Evolutionary conservation across 2,329 filamentous ascomycete genomes (phyloP).

Genomic region (Neonectria neomacrospora): DNA sequence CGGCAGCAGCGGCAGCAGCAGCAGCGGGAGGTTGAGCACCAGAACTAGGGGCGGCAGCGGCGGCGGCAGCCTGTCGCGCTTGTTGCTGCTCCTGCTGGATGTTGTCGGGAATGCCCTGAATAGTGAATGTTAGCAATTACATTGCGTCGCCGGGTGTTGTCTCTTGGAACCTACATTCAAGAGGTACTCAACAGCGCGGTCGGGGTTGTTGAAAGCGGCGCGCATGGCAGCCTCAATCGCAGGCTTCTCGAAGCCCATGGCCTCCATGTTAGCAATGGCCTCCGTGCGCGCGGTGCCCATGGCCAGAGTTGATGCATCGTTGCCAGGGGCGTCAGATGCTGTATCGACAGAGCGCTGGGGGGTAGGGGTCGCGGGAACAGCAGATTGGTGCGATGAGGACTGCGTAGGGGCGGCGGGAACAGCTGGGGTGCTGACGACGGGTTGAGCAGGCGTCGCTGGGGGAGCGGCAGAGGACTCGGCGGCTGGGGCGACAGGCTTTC

Average conservation of each 20-base stretch:
- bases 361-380: slow-evolving; percentile 64
- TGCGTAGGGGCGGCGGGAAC: slow-evolving; percentile 57
- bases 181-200: slow-evolving; percentile 96
- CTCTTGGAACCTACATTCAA: slow-evolving; percentile 72
- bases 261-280: slow-evolving; percentile 92
- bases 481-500: slow-evolving; percentile 74
- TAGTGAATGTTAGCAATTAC: slow-evolving; percentile 23
- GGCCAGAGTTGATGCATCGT: slow-evolving; percentile 78
- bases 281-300: slow-evolving; percentile 85
- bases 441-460: slow-evolving; percentile 65
- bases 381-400: slow-evolving; percentile 58
- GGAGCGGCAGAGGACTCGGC: slow-evolving; percentile 69
- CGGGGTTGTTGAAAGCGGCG: slow-evolving; percentile 95
- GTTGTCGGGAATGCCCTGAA: slow-evolving; percentile 88
- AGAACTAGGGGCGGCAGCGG: slow-evolving; percentile 36
- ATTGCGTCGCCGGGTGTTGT: slow-evolving; percentile 3
- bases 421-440: slow-evolving; percentile 70
- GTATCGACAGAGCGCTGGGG: slow-evolving; percentile 58
- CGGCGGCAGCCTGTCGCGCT: slow-evolving; percentile 52
- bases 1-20: slow-evolving; percentile 54
- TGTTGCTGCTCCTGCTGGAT: slow-evolving; percentile 76
- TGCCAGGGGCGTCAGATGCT: slow-evolving; percentile 54
- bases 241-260: slow-evolving; percentile 91
- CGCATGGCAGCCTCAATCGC: slow-evolving; percentile 96
- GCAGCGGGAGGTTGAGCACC: slow-evolving; percentile 49